Conservation (phyloP, 768 basidiomycete genomes). For the Leccinum boreale region DNA sequence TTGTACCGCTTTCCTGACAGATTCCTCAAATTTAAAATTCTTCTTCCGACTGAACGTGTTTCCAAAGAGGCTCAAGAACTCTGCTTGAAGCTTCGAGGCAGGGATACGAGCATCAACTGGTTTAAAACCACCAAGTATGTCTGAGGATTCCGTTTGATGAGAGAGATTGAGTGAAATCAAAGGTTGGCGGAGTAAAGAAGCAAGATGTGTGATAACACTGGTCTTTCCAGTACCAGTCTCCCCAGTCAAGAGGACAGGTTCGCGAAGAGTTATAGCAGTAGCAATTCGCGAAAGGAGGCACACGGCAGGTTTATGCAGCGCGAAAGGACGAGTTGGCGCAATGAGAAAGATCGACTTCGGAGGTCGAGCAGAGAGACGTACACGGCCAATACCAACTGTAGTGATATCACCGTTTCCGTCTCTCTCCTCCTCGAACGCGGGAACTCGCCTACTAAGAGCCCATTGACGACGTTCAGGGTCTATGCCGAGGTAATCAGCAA, state of each 20-base stretch:
- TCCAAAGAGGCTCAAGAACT: constrained; percentile 79
- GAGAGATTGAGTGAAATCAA: constrained; percentile 91
- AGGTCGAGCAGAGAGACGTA: constrained; percentile 49
- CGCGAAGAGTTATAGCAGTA: constrained; percentile 63
- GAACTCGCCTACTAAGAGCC: constrained; percentile 62
- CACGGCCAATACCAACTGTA: constrained; percentile 61
- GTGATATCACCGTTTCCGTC: constrained; percentile 59
- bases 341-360: constrained; percentile 34
- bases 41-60: constrained; percentile 85
- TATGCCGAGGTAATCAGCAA: constrained; percentile 64
- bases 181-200: constrained; percentile 68
- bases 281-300: constrained; percentile 78
- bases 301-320: constrained; percentile 82
- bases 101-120: constrained; percentile 88
- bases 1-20: constrained; percentile 74
- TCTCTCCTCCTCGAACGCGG: constrained; percentile 65
- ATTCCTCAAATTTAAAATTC: constrained; percentile 83
- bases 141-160: constrained; percentile 93
- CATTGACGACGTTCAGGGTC: constrained; percentile 68
- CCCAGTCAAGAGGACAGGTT: constrained; percentile 89
- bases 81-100: constrained; percentile 63
- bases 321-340: constrained; percentile 61
- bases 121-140: constrained; percentile 92
- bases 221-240: constrained; percentile 99
- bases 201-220: constrained; percentile 83